Percentiles rank a stretch among this genome's conserved stretches.
These are phyloP conservation scores for Candida nitratophila DNA, from an alignment of 805 yeast species.

Conservation along the genomic window DNA sequence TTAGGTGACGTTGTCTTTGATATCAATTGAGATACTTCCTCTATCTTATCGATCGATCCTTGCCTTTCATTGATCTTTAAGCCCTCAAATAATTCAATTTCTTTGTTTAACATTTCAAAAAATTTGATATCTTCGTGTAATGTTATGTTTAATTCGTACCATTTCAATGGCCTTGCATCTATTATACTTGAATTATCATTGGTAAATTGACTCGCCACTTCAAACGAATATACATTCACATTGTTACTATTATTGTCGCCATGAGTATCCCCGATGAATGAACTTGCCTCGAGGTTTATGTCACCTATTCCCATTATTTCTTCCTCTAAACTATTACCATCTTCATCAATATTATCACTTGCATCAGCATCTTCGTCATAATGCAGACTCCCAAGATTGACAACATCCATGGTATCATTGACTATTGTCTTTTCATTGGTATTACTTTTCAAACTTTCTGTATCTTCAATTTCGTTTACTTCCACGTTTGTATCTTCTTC, in stretches of 20 bases:
- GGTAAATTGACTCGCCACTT: too few species aligned
- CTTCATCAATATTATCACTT: too few species aligned
- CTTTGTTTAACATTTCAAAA: slow-evolving; percentile 50
- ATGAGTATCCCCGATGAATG: background rate
- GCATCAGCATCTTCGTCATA: too few species aligned
- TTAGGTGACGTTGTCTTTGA: slow-evolving; percentile 34
- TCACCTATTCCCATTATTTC: too few species aligned
- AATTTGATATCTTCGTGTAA: slow-evolving; percentile 52
- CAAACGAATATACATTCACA: too few species aligned
- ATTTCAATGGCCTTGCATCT: slow-evolving; percentile 7
- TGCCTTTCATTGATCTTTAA: slow-evolving; percentile 37
- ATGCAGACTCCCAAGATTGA: too few species aligned
- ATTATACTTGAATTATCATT: slow-evolving; percentile 7
- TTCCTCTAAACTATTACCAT: too few species aligned
- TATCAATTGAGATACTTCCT: slow-evolving; percentile 32
- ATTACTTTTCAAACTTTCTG: background rate
- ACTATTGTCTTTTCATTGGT: too few species aligned
- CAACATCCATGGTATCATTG: too few species aligned
- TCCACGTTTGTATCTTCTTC: background rate
- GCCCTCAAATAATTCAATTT: slow-evolving; percentile 40
- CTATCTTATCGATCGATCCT: slow-evolving; percentile 35
- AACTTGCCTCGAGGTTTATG: background rate
- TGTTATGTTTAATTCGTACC: slow-evolving; percentile 25
- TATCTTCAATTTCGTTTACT: background rate
- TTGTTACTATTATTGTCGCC: background rate